These are phyloP conservation scores for Mycena amicta DNA, from an alignment of 768 basidiomycete genomes.

Conservation along the genomic window DNA sequence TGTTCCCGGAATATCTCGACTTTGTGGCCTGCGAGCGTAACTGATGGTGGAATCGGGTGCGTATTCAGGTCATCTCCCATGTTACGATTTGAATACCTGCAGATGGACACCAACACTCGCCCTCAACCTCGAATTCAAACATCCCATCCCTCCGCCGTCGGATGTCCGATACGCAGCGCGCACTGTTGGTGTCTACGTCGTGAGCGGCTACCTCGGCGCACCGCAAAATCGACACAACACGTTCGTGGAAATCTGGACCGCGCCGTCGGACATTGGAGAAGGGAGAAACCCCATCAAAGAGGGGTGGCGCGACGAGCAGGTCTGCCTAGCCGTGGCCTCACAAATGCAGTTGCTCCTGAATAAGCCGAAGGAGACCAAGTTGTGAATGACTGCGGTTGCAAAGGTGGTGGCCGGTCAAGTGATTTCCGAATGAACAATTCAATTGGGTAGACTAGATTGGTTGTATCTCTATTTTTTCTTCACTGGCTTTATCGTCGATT, in stretches of 20 bases:
- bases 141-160: not conserved
- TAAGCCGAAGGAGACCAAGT: not conserved
- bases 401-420: too few relatives aligned
- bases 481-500: too few relatives aligned
- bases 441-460: too few relatives aligned
- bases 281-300: slow-evolving; percentile 21
- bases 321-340: slow-evolving; percentile 44
- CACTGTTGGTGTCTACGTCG: slow-evolving; percentile 39
- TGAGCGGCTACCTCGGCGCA: slow-evolving; percentile 23
- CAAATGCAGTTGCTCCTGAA: slow-evolving; percentile 40
- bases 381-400: too few relatives aligned
- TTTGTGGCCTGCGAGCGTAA: not conserved
- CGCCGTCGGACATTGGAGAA: slow-evolving; percentile 38
- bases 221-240: slow-evolving; percentile 42
- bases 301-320: slow-evolving; percentile 42
- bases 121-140: not conserved
- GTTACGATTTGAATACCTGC: too few relatives aligned
- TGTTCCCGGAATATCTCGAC: not conserved
- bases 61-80: too few relatives aligned
- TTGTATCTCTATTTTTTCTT: too few relatives aligned
- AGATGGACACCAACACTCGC: not conserved
- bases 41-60: not conserved
- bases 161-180: slow-evolving; percentile 11
- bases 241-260: slow-evolving; percentile 44
- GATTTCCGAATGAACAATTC: too few relatives aligned